Percentiles rank a stretch among this genome's conserved stretches.
Evolutionary conservation across 192 early-diverging fungal genomes (phyloP).

Genomic region (Podochytrium sp.): DNA sequence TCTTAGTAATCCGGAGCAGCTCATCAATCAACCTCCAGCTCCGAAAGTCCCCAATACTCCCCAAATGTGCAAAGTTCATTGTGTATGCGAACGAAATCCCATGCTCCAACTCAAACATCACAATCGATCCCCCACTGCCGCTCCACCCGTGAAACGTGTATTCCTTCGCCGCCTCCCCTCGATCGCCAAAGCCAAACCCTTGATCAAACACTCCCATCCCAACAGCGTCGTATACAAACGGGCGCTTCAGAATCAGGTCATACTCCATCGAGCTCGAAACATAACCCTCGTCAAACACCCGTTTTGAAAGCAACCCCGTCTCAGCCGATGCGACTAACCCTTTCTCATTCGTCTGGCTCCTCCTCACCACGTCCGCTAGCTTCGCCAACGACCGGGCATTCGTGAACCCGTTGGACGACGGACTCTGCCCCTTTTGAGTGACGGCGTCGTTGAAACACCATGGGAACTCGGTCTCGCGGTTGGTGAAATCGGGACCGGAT

Average conservation of each 20-base stretch:
- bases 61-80: slow-evolving; percentile 57
- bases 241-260: slow-evolving; percentile 12
- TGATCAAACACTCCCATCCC: slow-evolving; percentile 27
- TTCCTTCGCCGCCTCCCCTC: neutral
- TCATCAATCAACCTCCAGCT: slow-evolving; percentile 53
- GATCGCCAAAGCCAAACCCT: slow-evolving; percentile 13
- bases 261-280: too few relatives aligned
- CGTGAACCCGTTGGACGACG: slow-evolving; percentile 58
- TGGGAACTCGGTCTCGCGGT: slow-evolving; percentile 35
- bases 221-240: slow-evolving; percentile 21
- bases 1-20: slow-evolving; percentile 40
- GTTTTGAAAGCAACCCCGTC: neutral
- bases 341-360: too few relatives aligned
- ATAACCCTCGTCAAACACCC: neutral
- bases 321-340: neutral
- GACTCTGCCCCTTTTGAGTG: slow-evolving; percentile 45
- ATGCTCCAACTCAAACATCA: slow-evolving; percentile 57
- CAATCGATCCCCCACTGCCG: slow-evolving; percentile 61
- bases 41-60: slow-evolving; percentile 58
- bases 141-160: slow-evolving; percentile 55
- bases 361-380: slow-evolving; percentile 58
- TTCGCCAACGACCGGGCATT: slow-evolving; percentile 59
- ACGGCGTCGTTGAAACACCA: slow-evolving; percentile 40
- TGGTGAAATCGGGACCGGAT: slow-evolving; percentile 6
- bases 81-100: slow-evolving; percentile 62